These are phyloP conservation scores for Podochytrium sp. DNA, from an alignment of 192 early-diverging fungal genomes.

Conservation along the genomic window DNA sequence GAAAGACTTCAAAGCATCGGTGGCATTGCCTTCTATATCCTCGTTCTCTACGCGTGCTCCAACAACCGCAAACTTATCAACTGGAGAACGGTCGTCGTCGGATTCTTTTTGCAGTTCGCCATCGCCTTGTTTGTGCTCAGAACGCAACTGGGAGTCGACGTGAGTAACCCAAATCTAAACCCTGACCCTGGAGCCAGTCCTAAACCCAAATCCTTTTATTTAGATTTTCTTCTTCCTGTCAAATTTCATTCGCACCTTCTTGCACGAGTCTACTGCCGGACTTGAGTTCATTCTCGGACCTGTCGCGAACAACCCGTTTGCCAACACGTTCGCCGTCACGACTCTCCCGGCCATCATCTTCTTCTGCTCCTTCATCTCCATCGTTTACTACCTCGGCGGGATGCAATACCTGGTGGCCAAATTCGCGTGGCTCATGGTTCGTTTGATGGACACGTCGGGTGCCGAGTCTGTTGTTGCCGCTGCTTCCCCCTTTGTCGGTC, in stretches of 20 bases:
- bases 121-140: conserved; percentile 80
- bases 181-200: no score
- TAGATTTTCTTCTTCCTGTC: conserved; percentile 70
- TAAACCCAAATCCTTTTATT: no score
- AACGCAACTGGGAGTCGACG: conserved; percentile 61
- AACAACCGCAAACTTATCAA: conserved; percentile 65
- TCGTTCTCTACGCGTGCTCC: conserved; percentile 56
- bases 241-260: conserved; percentile 58
- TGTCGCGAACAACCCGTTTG: conserved; percentile 35
- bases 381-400: conserved; percentile 80
- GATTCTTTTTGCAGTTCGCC: conserved; percentile 75
- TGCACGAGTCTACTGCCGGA: conserved; percentile 71
- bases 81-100: conserved; percentile 75
- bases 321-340: conserved; percentile 62
- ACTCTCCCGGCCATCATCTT: conserved; percentile 88
- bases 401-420: conserved; percentile 80
- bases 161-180: no score
- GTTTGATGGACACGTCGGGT: conserved; percentile 77
- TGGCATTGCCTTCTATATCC: conserved; percentile 67
- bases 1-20: conserved; percentile 76
- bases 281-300: conserved; percentile 72
- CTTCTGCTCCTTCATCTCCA: conserved; percentile 84
- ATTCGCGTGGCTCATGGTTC: conserved; percentile 66
- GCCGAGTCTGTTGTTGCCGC: conserved; percentile 82
- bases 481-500: conserved; percentile 85